These are phyloP conservation scores for Veloboletus limbatus DNA, from an alignment of 1,284 basidiomycete genomes.

Conservation along the genomic window DNA sequence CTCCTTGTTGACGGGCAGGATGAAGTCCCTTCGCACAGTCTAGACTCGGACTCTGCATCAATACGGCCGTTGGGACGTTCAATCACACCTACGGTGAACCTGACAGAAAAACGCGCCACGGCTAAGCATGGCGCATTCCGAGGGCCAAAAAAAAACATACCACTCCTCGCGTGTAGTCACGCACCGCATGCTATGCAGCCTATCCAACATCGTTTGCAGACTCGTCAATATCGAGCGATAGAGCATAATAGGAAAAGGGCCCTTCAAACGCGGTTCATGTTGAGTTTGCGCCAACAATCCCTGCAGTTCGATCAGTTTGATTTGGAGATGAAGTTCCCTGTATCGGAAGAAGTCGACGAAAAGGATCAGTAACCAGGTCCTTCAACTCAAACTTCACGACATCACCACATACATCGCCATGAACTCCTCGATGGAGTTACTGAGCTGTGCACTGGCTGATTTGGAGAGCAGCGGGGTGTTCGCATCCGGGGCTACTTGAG, in stretches of 20 bases:
- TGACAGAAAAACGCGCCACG: slow-evolving; percentile 22
- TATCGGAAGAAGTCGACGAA: not conserved
- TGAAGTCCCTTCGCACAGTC: slow-evolving; percentile 81
- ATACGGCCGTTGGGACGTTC: not conserved
- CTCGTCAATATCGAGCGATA: slow-evolving; percentile 85
- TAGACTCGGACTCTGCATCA: slow-evolving; percentile 29
- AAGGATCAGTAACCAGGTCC: slow-evolving; percentile 12
- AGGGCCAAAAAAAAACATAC: slow-evolving; percentile 42
- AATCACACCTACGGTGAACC: slow-evolving; percentile 58
- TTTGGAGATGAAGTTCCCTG: slow-evolving; percentile 93
- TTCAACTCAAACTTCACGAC: not conserved
- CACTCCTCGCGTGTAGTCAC: slow-evolving; percentile 93
- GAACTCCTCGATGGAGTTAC: slow-evolving; percentile 74
- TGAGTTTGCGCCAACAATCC: slow-evolving; percentile 82
- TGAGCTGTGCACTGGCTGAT: slow-evolving; percentile 42
- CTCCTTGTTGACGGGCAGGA: slow-evolving; percentile 83
- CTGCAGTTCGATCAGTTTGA: slow-evolving; percentile 82
- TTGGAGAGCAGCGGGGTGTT: slow-evolving; percentile 39
- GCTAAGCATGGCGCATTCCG: slow-evolving; percentile 5
- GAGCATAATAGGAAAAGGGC: slow-evolving; percentile 80
- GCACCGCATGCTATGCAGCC: slow-evolving; percentile 91
- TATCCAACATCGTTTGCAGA: slow-evolving; percentile 87
- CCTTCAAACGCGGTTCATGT: slow-evolving; percentile 93
- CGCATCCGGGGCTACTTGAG: slow-evolving; percentile 23
- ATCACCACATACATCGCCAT: slow-evolving; percentile 75